A percentile compares a stretch with the other conserved stretches of the same genome.
phyloP scores from a whole-genome alignment of 23 red algal genomes.

The Gracilariopsis chorda region DNA sequence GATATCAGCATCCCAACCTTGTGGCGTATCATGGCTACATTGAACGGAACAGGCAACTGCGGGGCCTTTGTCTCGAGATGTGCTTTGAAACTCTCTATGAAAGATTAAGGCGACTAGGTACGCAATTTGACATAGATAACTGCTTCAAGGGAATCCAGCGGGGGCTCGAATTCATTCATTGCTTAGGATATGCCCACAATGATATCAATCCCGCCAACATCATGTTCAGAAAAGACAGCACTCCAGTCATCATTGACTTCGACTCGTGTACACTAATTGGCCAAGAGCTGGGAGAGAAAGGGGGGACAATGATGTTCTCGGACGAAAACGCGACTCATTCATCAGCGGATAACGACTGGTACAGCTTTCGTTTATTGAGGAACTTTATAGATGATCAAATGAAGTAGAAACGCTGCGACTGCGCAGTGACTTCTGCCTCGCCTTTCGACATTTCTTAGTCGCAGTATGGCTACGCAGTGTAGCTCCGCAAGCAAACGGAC shows the following conservation, averaged over 20 bases:
- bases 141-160: background rate
- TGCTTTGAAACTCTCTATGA: background rate
- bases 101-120: background rate
- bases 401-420: background rate
- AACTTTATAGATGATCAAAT: background rate
- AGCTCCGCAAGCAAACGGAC: too few relatives aligned
- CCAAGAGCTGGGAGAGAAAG: background rate
- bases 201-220: conserved; percentile 29
- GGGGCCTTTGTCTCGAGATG: background rate
- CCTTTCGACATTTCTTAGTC: too few relatives aligned
- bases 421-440: too few relatives aligned
- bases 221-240: background rate
- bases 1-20: conserved; percentile 1
- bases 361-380: background rate
- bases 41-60: background rate
- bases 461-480: too few relatives aligned
- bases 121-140: background rate
- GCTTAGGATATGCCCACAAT: conserved; percentile 24
- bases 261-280: background rate
- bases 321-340: conserved; percentile 32
- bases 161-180: background rate
- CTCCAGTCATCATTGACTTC: conserved; percentile 27
- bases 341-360: background rate
- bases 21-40: background rate
- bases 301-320: background rate